Percentiles rank a stretch among this genome's conserved stretches.
phyloP scores from a whole-genome alignment of 352 stramenopile genomes.

The Pythium myriotylum region DNA sequence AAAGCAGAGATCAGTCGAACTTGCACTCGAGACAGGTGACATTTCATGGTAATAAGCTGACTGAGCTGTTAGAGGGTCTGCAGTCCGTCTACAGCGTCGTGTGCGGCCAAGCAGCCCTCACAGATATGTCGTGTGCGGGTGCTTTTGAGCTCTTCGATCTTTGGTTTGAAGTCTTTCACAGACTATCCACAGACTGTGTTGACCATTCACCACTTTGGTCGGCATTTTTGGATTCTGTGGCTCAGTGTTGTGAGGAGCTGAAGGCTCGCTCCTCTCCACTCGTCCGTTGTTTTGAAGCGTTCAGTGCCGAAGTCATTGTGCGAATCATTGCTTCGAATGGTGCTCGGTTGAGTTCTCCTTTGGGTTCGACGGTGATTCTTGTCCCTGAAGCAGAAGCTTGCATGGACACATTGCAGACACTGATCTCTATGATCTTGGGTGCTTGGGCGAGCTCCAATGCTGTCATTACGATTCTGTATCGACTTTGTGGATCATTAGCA shows the following conservation, averaged over 20 bases:
- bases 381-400: slow-evolving; percentile 1
- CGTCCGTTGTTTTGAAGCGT: slow-evolving; percentile 5
- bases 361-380: background rate
- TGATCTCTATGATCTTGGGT: slow-evolving; percentile 16
- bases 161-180: slow-evolving; percentile 15
- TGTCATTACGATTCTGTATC: background rate
- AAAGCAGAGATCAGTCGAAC: background rate
- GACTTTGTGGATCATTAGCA: slow-evolving; percentile 1
- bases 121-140: background rate
- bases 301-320: slow-evolving; percentile 14
- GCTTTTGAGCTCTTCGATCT: slow-evolving; percentile 7
- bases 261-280: background rate
- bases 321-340: slow-evolving; percentile 16
- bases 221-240: slow-evolving; percentile 17
- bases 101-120: too few relatives aligned
- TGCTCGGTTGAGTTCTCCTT: slow-evolving; percentile 6
- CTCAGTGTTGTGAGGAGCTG: slow-evolving; percentile 22
- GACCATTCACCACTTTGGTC: slow-evolving; percentile 3
- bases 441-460: background rate
- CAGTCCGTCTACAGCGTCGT: background rate
- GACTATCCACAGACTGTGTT: background rate
- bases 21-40: background rate
- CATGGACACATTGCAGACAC: slow-evolving; percentile 1
- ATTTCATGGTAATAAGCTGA: background rate
- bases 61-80: background rate